Conservation (phyloP, 345 rosid species). For the Isatis tinctoria region DNA sequence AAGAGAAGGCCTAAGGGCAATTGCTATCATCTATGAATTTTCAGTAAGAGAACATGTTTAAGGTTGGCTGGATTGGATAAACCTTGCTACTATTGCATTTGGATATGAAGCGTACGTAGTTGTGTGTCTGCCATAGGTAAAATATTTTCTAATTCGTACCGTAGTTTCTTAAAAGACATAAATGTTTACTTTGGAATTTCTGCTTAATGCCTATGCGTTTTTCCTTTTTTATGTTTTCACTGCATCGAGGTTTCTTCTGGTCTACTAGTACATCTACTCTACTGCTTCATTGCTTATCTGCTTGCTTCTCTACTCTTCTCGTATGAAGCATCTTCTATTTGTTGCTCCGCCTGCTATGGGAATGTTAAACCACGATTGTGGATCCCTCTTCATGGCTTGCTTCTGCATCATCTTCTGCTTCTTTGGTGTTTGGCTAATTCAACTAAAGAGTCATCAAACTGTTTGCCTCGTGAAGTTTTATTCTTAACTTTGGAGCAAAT, state of each 20-base stretch:
- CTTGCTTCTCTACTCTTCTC: conserved; percentile 27
- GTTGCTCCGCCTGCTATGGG: conserved; percentile 40
- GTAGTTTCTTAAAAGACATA: conserved; percentile 34
- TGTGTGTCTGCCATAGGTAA: conserved; percentile 33
- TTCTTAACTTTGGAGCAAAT: background rate
- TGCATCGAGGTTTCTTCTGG: conserved; percentile 89
- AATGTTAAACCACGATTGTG: conserved; percentile 45
- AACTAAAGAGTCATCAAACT: background rate
- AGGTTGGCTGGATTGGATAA: conserved; percentile 56
- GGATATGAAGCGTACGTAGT: conserved; percentile 33
- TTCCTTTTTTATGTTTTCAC: conserved; percentile 33
- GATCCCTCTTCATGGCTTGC: conserved; percentile 41
- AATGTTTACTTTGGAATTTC: conserved; percentile 25
- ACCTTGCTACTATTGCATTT: conserved; percentile 49
- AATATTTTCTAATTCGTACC: conserved; percentile 19
- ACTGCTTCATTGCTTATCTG: conserved; percentile 26
- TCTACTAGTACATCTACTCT: conserved; percentile 41
- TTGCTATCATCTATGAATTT: conserved; percentile 61
- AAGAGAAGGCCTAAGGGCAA: conserved; percentile 41
- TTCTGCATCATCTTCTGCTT: conserved; percentile 19
- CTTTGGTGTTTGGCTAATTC: background rate
- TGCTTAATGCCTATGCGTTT: conserved; percentile 63
- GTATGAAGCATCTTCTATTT: conserved; percentile 13
- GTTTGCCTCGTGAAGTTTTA: background rate
- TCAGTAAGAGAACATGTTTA: conserved; percentile 43